A percentile compares a stretch with the other conserved stretches of the same genome.
Evolutionary conservation across 2,329 filamentous ascomycete species (phyloP).

Genomic region (Claviceps maximensis): DNA sequence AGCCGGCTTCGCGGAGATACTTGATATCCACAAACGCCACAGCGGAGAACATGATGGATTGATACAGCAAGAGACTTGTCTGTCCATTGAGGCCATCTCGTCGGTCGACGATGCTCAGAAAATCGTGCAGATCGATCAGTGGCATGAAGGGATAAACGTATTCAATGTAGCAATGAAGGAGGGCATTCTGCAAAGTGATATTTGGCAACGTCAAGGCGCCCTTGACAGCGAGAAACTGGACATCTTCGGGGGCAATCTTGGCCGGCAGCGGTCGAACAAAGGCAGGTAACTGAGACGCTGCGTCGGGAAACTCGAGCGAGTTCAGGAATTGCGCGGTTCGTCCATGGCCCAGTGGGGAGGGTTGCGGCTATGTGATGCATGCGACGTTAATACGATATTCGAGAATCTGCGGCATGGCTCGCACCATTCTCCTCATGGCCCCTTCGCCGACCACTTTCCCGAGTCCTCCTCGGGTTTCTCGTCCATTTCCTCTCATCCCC

Average conservation of each 20-base stretch:
- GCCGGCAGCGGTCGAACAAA: conserved; percentile 72
- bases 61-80: conserved; percentile 77
- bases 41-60: conserved; percentile 88
- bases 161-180: conserved; percentile 72
- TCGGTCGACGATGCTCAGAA: conserved; percentile 46
- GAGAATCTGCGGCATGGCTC: neutral
- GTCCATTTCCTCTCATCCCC: too few species aligned
- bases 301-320: conserved; percentile 35
- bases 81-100: conserved; percentile 57
- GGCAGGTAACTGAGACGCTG: conserved; percentile 36
- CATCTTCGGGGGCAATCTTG: conserved; percentile 67
- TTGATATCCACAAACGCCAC: conserved; percentile 79
- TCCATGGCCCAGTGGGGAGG: conserved; percentile 20
- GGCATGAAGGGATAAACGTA: conserved; percentile 94
- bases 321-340: conserved; percentile 30
- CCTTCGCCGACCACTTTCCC: too few species aligned
- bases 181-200: conserved; percentile 58
- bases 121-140: conserved; percentile 55
- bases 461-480: too few species aligned
- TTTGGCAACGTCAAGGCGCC: conserved; percentile 70
- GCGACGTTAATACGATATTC: neutral
- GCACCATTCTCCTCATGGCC: too few species aligned
- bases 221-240: conserved; percentile 71
- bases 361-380: neutral
- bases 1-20: conserved; percentile 64